Evolutionary conservation across 2,329 filamentous ascomycete genomes (phyloP), one percentile per base, ranked within the genome.

Genomic region (Penicillium sclerotiorum): DNA sequence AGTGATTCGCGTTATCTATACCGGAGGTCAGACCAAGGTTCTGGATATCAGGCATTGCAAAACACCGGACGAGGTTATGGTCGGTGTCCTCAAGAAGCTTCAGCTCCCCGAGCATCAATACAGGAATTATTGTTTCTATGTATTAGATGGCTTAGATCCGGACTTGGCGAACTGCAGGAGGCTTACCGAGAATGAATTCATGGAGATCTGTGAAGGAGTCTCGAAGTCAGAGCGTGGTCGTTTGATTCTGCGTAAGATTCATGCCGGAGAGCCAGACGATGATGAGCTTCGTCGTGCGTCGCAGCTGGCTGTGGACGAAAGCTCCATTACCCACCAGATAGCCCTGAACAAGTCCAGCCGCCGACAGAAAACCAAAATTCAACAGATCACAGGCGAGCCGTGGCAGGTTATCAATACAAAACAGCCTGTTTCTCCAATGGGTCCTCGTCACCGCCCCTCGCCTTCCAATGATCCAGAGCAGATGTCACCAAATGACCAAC

Each of bases 121-220:
- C 68, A 85, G 91, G 63, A 96, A 95, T 65, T 97, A 96, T 74
- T 96, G 92, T 76, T 97, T 99, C 75, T 97, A 94, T 78, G 87
- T 96, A 1, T 79, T 97, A 50, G 87, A 90, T 58, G 93, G 92
- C 43, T 77, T 90, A 32, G 90, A 96, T 40, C 86, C 92, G 1
- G 87, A 94, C 59, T 87, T 90, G 23, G 82, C 81, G 42, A 85
- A 91, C 65, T 95, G 90, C 68, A 86, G 91, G 52, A 85, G 89
- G 42, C 79, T 97, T 32, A 86, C 87, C 27, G 94, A 99, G 64
- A 86, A 85, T 4, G 94, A 99, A 68, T 77, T 99, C 9, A 89
- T 94, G 80, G 86, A 90, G 53, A 89, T 97, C 47, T 95, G 95
- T 71, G 91, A 90, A 63, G 91, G 96, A 61, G 83, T 87, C 56